phyloP scores from a whole-genome alignment of 148 eudicot genomes.

The Persicaria maculosa region DNA sequence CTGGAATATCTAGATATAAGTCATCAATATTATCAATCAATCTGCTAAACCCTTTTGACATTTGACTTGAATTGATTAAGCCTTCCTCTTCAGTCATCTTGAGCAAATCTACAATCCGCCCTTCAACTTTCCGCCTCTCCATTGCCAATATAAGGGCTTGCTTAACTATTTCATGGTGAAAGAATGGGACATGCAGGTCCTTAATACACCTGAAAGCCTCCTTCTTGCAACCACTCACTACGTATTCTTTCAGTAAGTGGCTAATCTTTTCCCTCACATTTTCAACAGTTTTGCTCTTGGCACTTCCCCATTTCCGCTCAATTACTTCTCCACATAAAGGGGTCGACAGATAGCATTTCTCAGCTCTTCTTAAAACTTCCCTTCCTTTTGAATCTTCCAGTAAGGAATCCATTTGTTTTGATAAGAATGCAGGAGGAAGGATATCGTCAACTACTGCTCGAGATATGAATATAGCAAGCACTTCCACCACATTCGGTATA shows the following conservation, averaged over 20 bases:
- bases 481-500: constrained; percentile 46
- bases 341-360: constrained; percentile 40
- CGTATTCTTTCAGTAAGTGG: constrained; percentile 34
- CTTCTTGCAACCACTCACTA: constrained; percentile 38
- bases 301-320: constrained; percentile 54
- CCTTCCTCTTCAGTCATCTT: constrained; percentile 45
- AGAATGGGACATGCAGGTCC: constrained; percentile 48
- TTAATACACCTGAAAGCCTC: constrained; percentile 57
- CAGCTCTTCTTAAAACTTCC: constrained; percentile 34
- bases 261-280: constrained; percentile 36
- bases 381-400: constrained; percentile 40
- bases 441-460: constrained; percentile 62
- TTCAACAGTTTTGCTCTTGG: constrained; percentile 35
- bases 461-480: constrained; percentile 47
- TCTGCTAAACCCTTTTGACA: constrained; percentile 43
- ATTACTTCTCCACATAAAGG: constrained; percentile 48
- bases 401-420: constrained; percentile 19
- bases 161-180: constrained; percentile 54
- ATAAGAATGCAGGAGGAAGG: constrained; percentile 48
- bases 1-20: constrained; percentile 48
- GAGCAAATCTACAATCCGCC: constrained; percentile 27
- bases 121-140: constrained; percentile 38
- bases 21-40: constrained; percentile 45
- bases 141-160: constrained; percentile 43
- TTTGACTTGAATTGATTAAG: constrained; percentile 53